Conservation (phyloP, 2,329 filamentous ascomycete genomes). For the Trichoderma sp. region DNA sequence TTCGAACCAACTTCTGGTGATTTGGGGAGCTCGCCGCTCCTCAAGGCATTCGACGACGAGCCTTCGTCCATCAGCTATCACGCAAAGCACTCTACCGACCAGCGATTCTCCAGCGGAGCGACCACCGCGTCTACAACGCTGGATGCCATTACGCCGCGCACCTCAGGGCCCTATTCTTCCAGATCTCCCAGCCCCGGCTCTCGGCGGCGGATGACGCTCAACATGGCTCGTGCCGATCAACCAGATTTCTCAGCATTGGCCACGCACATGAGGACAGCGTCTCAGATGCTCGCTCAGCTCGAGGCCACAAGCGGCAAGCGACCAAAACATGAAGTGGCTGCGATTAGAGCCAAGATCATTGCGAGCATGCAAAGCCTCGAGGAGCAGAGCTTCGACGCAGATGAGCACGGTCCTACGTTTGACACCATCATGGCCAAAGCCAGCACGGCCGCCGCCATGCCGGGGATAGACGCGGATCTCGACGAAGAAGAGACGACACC, state of each 20-base stretch:
- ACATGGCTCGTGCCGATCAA: conserved; percentile 59
- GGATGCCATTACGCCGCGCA: conserved; percentile 63
- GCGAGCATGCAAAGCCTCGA: conserved; percentile 86
- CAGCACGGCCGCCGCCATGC: conserved; percentile 50
- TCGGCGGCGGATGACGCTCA: conserved; percentile 58
- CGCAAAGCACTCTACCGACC: conserved; percentile 33
- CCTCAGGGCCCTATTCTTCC: conserved; percentile 65
- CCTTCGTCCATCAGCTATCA: conserved; percentile 30
- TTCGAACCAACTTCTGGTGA: conserved; percentile 81
- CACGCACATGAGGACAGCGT: conserved; percentile 83
- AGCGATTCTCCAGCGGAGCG: conserved; percentile 59
- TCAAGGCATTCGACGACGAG: conserved; percentile 56
- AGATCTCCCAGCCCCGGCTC: conserved; percentile 64
- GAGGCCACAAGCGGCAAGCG: conserved; percentile 78
- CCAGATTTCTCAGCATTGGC: conserved; percentile 79
- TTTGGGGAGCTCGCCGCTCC: conserved; percentile 67
- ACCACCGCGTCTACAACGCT: conserved; percentile 58
- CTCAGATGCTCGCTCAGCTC: conserved; percentile 81
- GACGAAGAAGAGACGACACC: conserved; percentile 59
- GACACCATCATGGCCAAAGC: conserved; percentile 74
- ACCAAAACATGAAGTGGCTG: conserved; percentile 75
- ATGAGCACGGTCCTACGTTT: conserved; percentile 72
- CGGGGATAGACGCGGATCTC: conserved; percentile 45
- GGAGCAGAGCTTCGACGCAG: conserved; percentile 76
- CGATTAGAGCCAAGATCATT: conserved; percentile 82